phyloP scores from a whole-genome alignment of 805 yeast species.

The Millerago galiae region DNA sequence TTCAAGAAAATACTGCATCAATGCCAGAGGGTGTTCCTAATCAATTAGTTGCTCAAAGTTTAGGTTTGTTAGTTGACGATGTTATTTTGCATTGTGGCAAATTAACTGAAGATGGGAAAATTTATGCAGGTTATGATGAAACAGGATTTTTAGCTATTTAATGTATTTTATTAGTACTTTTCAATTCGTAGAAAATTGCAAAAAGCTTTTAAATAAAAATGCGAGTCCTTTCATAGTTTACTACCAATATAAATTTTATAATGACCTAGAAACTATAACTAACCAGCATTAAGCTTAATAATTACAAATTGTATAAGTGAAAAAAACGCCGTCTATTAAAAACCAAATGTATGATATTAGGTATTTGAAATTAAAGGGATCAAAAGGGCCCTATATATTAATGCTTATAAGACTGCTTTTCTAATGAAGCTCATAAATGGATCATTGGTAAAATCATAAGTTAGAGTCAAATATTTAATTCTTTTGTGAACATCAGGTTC shows the following conservation, averaged over 20 bases:
- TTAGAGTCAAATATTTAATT: constrained; percentile 4
- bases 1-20: constrained; percentile 42
- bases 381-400: no score
- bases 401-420: neutral
- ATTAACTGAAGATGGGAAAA: constrained; percentile 60
- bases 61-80: constrained; percentile 43
- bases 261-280: no score
- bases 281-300: no score
- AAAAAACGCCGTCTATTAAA: no score
- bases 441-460: constrained; percentile 12
- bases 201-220: no score
- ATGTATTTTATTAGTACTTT: no score
- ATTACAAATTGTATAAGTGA: no score
- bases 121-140: constrained; percentile 68
- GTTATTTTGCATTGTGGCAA: constrained; percentile 44
- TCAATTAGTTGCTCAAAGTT: constrained; percentile 49
- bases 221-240: no score
- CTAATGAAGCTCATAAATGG: constrained; percentile 17
- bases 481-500: constrained; percentile 10
- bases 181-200: no score
- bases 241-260: no score
- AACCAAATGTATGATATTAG: no score
- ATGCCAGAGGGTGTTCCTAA: constrained; percentile 78
- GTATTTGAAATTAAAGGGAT: no score
- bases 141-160: constrained; percentile 49